These are phyloP conservation scores for Anthostomella pinea DNA, from an alignment of 2,329 filamentous ascomycete species.

Conservation along the genomic window DNA sequence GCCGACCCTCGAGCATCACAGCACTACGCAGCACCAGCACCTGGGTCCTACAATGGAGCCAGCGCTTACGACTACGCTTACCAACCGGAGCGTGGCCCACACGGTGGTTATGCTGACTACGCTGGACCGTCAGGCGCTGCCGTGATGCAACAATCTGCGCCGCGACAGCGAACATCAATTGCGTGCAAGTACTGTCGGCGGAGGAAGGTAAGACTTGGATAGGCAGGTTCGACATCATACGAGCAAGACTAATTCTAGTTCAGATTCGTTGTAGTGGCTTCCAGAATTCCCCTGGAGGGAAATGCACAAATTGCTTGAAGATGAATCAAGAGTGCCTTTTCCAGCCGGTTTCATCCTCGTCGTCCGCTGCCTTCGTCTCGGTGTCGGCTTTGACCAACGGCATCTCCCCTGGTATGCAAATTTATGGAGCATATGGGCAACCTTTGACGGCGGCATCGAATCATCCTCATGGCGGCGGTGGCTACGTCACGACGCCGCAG, in stretches of 20 bases:
- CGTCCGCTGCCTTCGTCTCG: constrained; percentile 57
- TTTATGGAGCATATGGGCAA: constrained; percentile 58
- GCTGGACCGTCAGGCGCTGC: constrained; percentile 34
- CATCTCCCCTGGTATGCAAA: constrained; percentile 53
- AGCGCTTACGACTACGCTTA: constrained; percentile 32
- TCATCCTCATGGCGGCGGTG: constrained; percentile 20
- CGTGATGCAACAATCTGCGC: constrained; percentile 49
- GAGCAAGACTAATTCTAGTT: constrained; percentile 20
- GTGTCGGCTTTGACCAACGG: constrained; percentile 58
- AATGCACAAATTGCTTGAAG: constrained; percentile 60
- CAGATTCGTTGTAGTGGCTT: constrained; percentile 62
- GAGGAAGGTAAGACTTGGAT: constrained; percentile 47
- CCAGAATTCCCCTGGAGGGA: constrained; percentile 55
- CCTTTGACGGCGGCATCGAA: constrained; percentile 40
- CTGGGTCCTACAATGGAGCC: constrained; percentile 16
- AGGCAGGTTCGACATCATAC: constrained; percentile 9
- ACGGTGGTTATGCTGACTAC: constrained; percentile 28
- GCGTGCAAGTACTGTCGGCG: constrained; percentile 61
- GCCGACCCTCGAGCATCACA: constrained; percentile 36
- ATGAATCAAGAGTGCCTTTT: constrained; percentile 62
- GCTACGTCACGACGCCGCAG: constrained; percentile 16
- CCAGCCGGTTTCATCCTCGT: constrained; percentile 55
- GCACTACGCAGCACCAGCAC: constrained; percentile 21
- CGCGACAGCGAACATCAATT: constrained; percentile 57
- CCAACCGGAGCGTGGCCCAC: constrained; percentile 29